A percentile compares a stretch with the other conserved stretches of the same genome.
phyloP scores from a whole-genome alignment of 768 basidiomycete species.

The Boletellus ananas region DNA sequence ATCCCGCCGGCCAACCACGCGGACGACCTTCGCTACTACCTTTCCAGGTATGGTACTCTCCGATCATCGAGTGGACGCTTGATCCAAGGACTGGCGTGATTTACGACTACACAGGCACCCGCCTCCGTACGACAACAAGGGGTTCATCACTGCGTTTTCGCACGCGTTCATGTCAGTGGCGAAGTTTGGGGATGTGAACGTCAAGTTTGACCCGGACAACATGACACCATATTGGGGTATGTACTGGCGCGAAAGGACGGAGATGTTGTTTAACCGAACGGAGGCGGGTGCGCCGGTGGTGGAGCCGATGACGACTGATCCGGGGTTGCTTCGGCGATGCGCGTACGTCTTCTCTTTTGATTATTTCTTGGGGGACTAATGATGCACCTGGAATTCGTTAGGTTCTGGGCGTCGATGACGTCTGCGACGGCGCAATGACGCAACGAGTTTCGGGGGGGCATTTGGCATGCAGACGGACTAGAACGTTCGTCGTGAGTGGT shows the following conservation, averaged over 20 bases:
- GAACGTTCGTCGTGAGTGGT: too few species aligned
- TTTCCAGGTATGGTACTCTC: conserved; percentile 20
- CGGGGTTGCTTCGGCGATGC: conserved; percentile 3
- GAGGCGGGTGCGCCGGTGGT: conserved; percentile 4
- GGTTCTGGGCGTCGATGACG: conserved; percentile 18
- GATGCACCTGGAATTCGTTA: background rate
- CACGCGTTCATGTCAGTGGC: conserved; percentile 25
- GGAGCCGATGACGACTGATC: conserved; percentile 2
- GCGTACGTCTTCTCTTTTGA: background rate
- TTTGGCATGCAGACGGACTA: too few species aligned
- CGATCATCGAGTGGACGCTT: too few species aligned
- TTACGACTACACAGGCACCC: background rate
- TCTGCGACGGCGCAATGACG: conserved; percentile 8
- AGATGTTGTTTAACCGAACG: conserved; percentile 18
- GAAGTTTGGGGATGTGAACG: conserved; percentile 22
- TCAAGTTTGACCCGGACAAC: conserved; percentile 13
- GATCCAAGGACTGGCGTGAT: too few species aligned
- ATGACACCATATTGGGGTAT: conserved; percentile 17
- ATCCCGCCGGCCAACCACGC: conserved; percentile 30
- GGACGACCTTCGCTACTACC: conserved; percentile 39
- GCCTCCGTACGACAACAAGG: conserved; percentile 23
- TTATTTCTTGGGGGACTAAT: background rate
- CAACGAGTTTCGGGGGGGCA: too few species aligned
- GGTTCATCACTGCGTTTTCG: conserved; percentile 28
- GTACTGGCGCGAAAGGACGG: conserved; percentile 2